Conservation (phyloP, 1,139 yeast genomes). For the Diutina siamensis region DNA sequence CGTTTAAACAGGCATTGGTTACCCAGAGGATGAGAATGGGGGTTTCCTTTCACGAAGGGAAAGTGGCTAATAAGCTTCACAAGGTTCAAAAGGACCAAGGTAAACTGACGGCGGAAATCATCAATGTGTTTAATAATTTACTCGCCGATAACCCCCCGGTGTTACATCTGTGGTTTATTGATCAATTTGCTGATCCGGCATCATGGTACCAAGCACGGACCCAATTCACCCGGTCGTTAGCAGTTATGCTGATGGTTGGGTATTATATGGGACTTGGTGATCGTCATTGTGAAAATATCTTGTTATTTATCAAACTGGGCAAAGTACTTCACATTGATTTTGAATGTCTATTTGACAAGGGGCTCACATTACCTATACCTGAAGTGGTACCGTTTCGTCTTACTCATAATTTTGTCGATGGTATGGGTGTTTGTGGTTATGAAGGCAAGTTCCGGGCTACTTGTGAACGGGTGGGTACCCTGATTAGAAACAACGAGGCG, state of each 20-base stretch:
- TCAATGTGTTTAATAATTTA: constrained; percentile 21
- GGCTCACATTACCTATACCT: constrained; percentile 61
- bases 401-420: constrained; percentile 82
- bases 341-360: constrained; percentile 89
- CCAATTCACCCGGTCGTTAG: constrained; percentile 64
- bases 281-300: constrained; percentile 86
- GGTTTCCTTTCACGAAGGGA: constrained; percentile 19
- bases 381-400: constrained; percentile 91
- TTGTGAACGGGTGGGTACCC: constrained; percentile 71
- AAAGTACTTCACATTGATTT: constrained; percentile 88
- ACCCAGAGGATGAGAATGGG: constrained; percentile 32
- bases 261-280: constrained; percentile 87
- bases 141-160: constrained; percentile 54
- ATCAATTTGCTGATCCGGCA: constrained; percentile 80
- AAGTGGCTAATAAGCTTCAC: constrained; percentile 22
- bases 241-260: constrained; percentile 98
- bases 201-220: constrained; percentile 79
- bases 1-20: constrained; percentile 60
- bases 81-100: constrained; percentile 16
- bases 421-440: constrained; percentile 80
- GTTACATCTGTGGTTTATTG: constrained; percentile 77
- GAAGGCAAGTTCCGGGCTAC: constrained; percentile 85
- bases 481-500: constrained; percentile 75
- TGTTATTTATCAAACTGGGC: constrained; percentile 66
- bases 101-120: constrained; percentile 11